Percentiles rank a stretch among this genome's conserved stretches.
These are phyloP conservation scores for Oryza glaberrima DNA, from an alignment of 176 grass and related monocot genomes.

Conservation along the genomic window DNA sequence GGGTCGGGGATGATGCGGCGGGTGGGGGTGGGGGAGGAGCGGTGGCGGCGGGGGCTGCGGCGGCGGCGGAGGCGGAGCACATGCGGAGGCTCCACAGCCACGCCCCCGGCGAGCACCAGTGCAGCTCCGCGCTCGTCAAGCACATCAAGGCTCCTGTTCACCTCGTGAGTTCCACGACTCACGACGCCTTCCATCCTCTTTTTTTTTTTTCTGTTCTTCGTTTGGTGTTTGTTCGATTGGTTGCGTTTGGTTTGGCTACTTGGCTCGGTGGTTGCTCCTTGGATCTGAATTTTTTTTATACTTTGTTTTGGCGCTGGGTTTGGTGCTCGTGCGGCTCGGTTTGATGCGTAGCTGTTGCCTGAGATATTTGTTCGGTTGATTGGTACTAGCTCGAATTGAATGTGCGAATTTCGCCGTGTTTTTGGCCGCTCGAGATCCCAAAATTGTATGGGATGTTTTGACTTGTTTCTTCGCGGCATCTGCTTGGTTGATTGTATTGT, in stretches of 20 bases:
- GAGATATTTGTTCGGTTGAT: not conserved
- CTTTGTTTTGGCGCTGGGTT: not conserved
- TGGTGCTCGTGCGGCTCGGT: not conserved
- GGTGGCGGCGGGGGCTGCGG: not conserved
- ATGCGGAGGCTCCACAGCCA: constrained; percentile 73
- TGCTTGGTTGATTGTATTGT: not conserved
- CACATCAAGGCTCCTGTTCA: constrained; percentile 85
- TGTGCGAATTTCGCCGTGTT: constrained; percentile 8
- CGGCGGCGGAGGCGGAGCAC: constrained; percentile 49
- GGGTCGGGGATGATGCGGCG: constrained; percentile 42
- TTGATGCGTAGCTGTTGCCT: not conserved
- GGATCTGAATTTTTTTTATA: constrained; percentile 30
- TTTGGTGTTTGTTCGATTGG: not conserved
- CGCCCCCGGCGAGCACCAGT: constrained; percentile 71
- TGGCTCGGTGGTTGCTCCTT: not conserved
- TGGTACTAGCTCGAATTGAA: not conserved
- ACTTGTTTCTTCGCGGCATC: not conserved
- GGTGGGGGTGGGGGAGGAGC: not conserved
- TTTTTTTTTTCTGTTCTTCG: not conserved
- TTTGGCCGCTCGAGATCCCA: not conserved
- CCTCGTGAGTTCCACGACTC: constrained; percentile 47
- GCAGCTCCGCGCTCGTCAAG: constrained; percentile 70
- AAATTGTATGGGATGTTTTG: not conserved
- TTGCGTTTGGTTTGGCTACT: not conserved
- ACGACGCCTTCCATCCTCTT: no score